phyloP scores from a whole-genome alignment of 495 filamentous ascomycete species.

The Lasiosphaeria hispida region DNA sequence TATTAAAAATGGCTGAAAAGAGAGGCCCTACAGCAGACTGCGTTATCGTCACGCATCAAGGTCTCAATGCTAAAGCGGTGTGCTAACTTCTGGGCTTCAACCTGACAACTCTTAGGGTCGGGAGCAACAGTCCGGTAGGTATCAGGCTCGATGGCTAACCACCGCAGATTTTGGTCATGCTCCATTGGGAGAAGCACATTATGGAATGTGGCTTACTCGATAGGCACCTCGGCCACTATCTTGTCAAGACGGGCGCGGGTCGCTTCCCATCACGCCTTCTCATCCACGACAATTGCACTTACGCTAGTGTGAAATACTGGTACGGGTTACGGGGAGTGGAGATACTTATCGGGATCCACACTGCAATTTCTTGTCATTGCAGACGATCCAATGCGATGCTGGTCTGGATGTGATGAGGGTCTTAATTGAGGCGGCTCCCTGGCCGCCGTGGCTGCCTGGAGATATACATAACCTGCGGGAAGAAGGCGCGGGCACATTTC shows the following conservation, averaged over 20 bases:
- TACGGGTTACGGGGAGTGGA: neutral
- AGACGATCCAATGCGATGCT: too few relatives aligned
- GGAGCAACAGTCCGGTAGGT: neutral
- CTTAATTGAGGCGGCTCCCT: too few relatives aligned
- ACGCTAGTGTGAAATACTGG: neutral
- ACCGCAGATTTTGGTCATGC: neutral
- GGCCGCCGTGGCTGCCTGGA: too few relatives aligned
- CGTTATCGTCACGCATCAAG: conserved; percentile 2
- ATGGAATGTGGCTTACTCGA: conserved; percentile 1
- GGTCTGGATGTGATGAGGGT: too few relatives aligned
- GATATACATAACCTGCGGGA: too few relatives aligned
- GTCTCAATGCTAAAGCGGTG: neutral
- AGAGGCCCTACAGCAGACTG: too few relatives aligned
- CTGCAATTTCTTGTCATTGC: too few relatives aligned
- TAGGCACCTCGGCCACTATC: neutral
- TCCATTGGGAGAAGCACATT: neutral
- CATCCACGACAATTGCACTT: neutral
- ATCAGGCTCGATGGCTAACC: conserved; percentile 1
- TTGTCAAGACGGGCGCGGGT: neutral
- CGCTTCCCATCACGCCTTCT: neutral
- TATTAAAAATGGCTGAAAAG: too few relatives aligned
- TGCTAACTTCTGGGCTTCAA: neutral
- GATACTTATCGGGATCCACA: neutral
- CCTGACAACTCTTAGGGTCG: neutral
- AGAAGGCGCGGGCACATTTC: too few relatives aligned